These are phyloP conservation scores for Staphylotrichum tortipilum DNA, from an alignment of 495 filamentous ascomycete genomes.

Conservation along the genomic window DNA sequence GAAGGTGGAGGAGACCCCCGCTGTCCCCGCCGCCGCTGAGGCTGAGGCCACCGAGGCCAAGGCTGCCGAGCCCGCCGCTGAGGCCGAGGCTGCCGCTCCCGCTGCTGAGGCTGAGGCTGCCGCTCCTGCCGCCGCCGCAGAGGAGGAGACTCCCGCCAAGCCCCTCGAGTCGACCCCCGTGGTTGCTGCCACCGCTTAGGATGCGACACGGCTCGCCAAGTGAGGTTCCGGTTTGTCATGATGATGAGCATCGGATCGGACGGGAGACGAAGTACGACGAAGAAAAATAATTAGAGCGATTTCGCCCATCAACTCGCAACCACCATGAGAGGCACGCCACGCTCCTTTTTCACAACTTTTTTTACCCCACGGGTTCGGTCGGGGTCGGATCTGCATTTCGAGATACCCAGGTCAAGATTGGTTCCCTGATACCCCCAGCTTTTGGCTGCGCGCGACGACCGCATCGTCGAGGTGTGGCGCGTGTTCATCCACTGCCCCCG, in stretches of 20 bases:
- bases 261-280: constrained; percentile 14
- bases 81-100: constrained; percentile 41
- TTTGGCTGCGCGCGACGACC: background rate
- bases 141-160: constrained; percentile 32
- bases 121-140: constrained; percentile 34
- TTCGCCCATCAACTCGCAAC: constrained; percentile 16
- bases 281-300: constrained; percentile 24
- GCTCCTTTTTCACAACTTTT: constrained; percentile 25
- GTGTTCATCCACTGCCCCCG: too few species aligned
- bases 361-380: constrained; percentile 36
- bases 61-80: constrained; percentile 46
- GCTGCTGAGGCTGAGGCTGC: constrained; percentile 24
- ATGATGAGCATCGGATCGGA: constrained; percentile 7
- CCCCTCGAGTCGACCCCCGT: constrained; percentile 31
- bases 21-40: constrained; percentile 20
- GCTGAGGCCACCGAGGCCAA: constrained; percentile 31
- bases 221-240: constrained; percentile 3
- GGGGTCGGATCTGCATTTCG: constrained; percentile 49
- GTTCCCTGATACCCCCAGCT: constrained; percentile 38
- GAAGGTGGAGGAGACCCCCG: constrained; percentile 34
- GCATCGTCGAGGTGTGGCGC: background rate
- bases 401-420: constrained; percentile 46
- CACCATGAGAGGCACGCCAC: constrained; percentile 9
- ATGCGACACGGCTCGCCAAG: constrained; percentile 13
- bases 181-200: constrained; percentile 43